Evolutionary conservation across 176 grass and related monocot genomes (phyloP), one percentile per base, ranked within the genome.

Genomic region (Avena sativa): DNA sequence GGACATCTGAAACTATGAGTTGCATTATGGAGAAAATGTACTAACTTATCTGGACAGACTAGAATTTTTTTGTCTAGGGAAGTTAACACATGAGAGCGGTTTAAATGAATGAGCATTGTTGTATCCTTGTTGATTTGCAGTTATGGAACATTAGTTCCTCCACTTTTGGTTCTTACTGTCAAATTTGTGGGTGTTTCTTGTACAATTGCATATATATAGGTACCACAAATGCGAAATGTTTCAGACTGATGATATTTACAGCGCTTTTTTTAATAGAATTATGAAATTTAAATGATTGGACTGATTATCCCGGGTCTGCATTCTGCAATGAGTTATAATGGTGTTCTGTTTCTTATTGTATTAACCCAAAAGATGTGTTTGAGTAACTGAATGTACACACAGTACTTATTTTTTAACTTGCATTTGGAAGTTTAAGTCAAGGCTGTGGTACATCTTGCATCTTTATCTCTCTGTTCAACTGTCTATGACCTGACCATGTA

Each of bases 1-100:
- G 71, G 72, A 69, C 83, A 36, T 86, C 51, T 71, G 11, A 74
- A 49, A 26, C 44, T 74, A 61, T 19, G 40, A 9, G 13, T 87
- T 50, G 0, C 15, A 50, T 72, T 63, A 73, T 81, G 55, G 47
- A 43, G 20, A 51, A 38, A 75, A 66, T 2, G 19, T 74, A 82
- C 0, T 56, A 21, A 11, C 17, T 26, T 25, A 21, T 56, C 52
- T 56, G 52, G 0, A 19, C 16, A 59, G 13, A 9, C 15, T 40
- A 52, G 59, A 52, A 25, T 49, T 62, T 61, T 68, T 2, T 30
- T 51, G 25, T 20, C 17, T 76, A 23, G 15, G 23, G 40, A 79
- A 70, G 67, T 67, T 78, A 38, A 12, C 46, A 43, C 6, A 84
- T 7, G 25, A 72, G 64, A 55, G 1, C 75, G 79, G 38, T 86